Evolutionary conservation across 768 basidiomycete species (phyloP).

Genomic region (Hebeloma cylindrosporum): DNA sequence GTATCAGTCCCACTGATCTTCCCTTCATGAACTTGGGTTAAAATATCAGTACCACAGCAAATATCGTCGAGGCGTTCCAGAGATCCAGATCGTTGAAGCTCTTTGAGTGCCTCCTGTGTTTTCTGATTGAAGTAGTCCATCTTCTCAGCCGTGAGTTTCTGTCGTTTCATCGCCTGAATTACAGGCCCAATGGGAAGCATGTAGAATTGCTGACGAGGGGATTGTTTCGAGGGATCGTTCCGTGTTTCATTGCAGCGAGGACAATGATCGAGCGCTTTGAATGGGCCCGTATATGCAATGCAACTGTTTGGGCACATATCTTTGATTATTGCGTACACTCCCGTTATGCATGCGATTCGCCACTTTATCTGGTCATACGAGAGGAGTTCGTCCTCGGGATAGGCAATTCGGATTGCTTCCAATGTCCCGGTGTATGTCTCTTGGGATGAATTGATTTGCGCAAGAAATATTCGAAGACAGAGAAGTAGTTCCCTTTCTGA

Average conservation of each 20-base stretch:
- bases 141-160: slow-evolving; percentile 11
- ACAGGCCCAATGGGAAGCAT: slow-evolving; percentile 45
- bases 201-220: slow-evolving; percentile 28
- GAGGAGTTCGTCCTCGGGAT: slow-evolving; percentile 28
- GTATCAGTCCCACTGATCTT: slow-evolving; percentile 33
- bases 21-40: slow-evolving; percentile 19
- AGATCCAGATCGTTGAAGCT: slow-evolving; percentile 6
- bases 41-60: slow-evolving; percentile 30
- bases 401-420: slow-evolving; percentile 9
- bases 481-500: slow-evolving; percentile 18
- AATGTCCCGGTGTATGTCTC: slow-evolving; percentile 18
- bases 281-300: slow-evolving; percentile 28
- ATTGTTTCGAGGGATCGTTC: slow-evolving; percentile 20
- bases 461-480: slow-evolving; percentile 16
- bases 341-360: slow-evolving; percentile 26
- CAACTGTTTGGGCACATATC: slow-evolving; percentile 45
- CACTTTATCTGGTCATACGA: slow-evolving; percentile 28
- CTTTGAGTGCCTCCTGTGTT: slow-evolving; percentile 22
- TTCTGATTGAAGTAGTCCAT: slow-evolving; percentile 28
- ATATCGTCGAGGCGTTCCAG: background rate
- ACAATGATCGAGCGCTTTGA: slow-evolving; percentile 20
- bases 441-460: slow-evolving; percentile 15
- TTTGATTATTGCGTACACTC: slow-evolving; percentile 31
- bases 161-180: slow-evolving; percentile 33
- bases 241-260: slow-evolving; percentile 25